Evolutionary conservation across 176 grass and related monocot genomes (phyloP).

Genomic region (Musa schizocarpa): DNA sequence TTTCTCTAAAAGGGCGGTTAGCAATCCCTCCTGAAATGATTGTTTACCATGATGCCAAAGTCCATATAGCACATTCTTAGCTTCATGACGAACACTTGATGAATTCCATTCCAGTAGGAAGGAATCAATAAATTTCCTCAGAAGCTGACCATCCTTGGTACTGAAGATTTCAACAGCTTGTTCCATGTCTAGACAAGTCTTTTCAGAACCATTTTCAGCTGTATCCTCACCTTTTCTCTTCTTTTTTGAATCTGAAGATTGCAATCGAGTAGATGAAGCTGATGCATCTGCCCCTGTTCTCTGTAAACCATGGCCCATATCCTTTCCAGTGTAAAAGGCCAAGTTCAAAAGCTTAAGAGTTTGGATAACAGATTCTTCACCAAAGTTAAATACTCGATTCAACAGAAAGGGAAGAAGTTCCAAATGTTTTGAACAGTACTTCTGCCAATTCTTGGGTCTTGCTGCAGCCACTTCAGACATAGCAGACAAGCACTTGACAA

Average conservation of each 20-base stretch:
- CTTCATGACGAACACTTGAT: slow-evolving; percentile 83
- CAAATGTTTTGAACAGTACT: slow-evolving; percentile 83
- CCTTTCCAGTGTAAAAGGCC: slow-evolving; percentile 91
- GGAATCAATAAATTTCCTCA: slow-evolving; percentile 69
- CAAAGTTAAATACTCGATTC: slow-evolving; percentile 81
- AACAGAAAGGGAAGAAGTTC: slow-evolving; percentile 81
- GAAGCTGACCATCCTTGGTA: slow-evolving; percentile 48
- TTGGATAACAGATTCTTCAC: slow-evolving; percentile 89
- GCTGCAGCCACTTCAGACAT: slow-evolving; percentile 74
- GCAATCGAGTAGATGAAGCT: slow-evolving; percentile 38
- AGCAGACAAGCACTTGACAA: slow-evolving; percentile 83
- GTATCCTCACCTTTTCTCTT: slow-evolving; percentile 70
- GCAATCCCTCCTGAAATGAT: slow-evolving; percentile 55
- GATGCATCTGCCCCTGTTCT: slow-evolving; percentile 41
- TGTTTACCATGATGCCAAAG: slow-evolving; percentile 84
- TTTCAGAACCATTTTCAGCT: slow-evolving; percentile 60
- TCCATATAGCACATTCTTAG: slow-evolving; percentile 77
- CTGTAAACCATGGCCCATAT: slow-evolving; percentile 40
- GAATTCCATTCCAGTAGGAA: slow-evolving; percentile 93
- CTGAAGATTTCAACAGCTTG: slow-evolving; percentile 63
- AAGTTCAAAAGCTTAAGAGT: slow-evolving; percentile 91
- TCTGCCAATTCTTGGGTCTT: slow-evolving; percentile 98
- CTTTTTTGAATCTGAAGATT: slow-evolving; percentile 63
- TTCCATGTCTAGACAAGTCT: slow-evolving; percentile 88
- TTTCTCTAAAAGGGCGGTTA: slow-evolving; percentile 63